phyloP scores from a whole-genome alignment of 202 grass and related monocot species.

The Panicum hallii region DNA sequence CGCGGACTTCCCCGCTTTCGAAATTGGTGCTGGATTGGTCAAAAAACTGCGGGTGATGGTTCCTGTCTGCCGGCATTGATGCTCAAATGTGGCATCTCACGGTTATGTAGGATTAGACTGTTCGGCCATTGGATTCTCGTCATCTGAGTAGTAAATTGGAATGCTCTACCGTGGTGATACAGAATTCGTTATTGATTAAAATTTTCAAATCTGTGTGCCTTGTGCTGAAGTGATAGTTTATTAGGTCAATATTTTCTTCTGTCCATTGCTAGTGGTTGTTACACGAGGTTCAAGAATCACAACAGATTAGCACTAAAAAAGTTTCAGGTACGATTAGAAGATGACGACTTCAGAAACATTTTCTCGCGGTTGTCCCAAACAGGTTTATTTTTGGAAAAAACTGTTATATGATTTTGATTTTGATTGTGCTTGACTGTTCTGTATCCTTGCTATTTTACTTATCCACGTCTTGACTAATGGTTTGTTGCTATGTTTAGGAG shows the following conservation, averaged over 20 bases:
- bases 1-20: too few species aligned
- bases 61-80: background rate
- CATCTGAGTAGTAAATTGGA: background rate
- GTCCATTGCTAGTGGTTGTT: background rate
- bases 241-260: background rate
- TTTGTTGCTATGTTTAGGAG: conserved; percentile 57
- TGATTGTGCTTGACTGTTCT: background rate
- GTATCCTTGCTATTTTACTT: background rate
- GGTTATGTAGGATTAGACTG: conserved; percentile 3
- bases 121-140: background rate
- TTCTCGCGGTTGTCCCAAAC: background rate
- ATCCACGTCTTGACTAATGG: background rate
- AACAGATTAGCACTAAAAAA: background rate
- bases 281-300: background rate
- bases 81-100: background rate
- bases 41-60: background rate
- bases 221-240: background rate
- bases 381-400: conserved; percentile 2
- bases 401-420: background rate
- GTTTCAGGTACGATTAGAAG: background rate
- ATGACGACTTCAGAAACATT: background rate
- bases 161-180: background rate
- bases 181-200: background rate
- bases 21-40: background rate
- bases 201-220: background rate